Evolutionary conservation across 257 asterid species (phyloP).

Genomic region (Knoxia roxburghii): DNA sequence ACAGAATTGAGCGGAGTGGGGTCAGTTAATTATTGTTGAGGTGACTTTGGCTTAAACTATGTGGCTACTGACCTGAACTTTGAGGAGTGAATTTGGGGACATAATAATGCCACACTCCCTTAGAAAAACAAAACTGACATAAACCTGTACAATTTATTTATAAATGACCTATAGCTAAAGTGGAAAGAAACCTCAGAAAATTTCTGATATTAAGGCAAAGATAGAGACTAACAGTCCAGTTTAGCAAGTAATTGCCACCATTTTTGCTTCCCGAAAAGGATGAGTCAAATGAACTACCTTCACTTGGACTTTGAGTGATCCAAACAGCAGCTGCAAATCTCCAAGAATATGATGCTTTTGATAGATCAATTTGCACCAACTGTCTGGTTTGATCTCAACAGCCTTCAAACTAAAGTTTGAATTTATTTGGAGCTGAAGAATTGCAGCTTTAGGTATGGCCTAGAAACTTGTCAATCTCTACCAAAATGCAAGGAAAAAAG

Average conservation of each 20-base stretch:
- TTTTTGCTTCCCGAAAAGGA: no score
- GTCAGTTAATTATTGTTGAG: background rate
- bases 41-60: background rate
- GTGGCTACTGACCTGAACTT: background rate
- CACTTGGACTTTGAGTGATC: background rate
- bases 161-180: background rate
- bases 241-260: background rate
- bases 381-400: background rate
- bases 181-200: background rate
- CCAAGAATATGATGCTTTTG: background rate
- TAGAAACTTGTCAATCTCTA: background rate
- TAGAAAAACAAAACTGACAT: no score
- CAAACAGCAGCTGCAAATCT: background rate
- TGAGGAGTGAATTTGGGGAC: background rate
- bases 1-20: background rate
- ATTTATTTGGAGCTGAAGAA: background rate
- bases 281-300: background rate
- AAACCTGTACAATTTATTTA: no score
- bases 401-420: background rate
- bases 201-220: background rate
- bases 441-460: background rate
- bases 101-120: no score
- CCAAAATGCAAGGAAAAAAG: background rate
- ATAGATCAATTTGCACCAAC: background rate
- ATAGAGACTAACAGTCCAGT: background rate